Percentiles rank a stretch among this genome's conserved stretches.
phyloP scores from a whole-genome alignment of 768 basidiomycete species.

The Boletus eberwhitei region DNA sequence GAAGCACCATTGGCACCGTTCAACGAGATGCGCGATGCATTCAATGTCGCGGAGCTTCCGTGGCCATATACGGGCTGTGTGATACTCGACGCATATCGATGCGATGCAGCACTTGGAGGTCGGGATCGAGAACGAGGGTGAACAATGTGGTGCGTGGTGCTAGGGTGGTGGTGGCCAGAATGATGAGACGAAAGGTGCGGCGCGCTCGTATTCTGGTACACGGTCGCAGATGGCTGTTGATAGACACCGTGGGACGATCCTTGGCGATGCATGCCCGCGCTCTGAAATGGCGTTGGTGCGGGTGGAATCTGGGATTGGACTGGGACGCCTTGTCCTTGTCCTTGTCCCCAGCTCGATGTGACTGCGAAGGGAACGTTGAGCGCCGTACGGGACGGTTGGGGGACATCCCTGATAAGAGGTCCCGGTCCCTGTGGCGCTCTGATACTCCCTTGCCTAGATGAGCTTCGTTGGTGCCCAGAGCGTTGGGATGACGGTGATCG shows the following conservation, averaged over 20 bases:
- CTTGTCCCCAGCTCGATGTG: conserved; percentile 4
- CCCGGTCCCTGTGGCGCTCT: conserved; percentile 14
- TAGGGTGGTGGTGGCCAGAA: conserved; percentile 10
- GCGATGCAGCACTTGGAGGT: conserved; percentile 31
- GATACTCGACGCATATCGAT: conserved; percentile 27
- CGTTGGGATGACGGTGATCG: conserved; percentile 19
- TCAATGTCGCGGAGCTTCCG: conserved; percentile 18
- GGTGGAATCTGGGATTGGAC: conserved; percentile 1
- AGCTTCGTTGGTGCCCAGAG: conserved; percentile 7
- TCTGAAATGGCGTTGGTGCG: conserved; percentile 3
- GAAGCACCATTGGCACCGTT: conserved; percentile 9
- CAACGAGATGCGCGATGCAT: conserved; percentile 22
- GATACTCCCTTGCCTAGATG: conserved; percentile 20
- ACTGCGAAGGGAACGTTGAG: conserved; percentile 9
- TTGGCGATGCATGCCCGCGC: conserved; percentile 15
- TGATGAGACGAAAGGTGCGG: conserved; percentile 12
- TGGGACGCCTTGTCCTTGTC: conserved; percentile 1
- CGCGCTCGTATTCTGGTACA: conserved; percentile 11
- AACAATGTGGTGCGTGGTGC: conserved; percentile 15
- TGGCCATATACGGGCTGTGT: conserved; percentile 27
- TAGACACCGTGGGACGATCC: conserved; percentile 14
- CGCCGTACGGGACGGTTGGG: conserved; percentile 20
- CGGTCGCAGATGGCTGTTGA: conserved; percentile 5
- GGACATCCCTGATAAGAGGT: conserved; percentile 14
- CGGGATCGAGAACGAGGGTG: conserved; percentile 26